Conservation (phyloP, 768 basidiomycete genomes). For the Amanita muscaria region DNA sequence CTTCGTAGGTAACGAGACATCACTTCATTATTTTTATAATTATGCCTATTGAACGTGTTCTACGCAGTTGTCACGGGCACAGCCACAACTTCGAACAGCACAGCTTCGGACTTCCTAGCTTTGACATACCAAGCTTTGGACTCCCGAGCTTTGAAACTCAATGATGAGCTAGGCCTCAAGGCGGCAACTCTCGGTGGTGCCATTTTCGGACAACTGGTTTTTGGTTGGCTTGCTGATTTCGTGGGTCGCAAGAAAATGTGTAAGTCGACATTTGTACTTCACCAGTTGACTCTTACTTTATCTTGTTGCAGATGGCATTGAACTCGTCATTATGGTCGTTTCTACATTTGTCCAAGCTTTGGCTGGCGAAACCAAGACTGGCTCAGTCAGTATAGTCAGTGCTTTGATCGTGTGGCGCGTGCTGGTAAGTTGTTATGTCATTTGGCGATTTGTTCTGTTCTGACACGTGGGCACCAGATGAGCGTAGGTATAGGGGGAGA, state of each 20-base stretch:
- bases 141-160: conserved; percentile 49
- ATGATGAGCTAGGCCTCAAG: conserved; percentile 73
- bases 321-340: conserved; percentile 75
- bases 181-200: conserved; percentile 73
- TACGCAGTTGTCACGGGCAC: no score
- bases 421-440: conserved; percentile 33
- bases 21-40: no score
- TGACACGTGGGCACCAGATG: conserved; percentile 34
- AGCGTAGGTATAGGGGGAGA: conserved; percentile 86
- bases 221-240: conserved; percentile 74
- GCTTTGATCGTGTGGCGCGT: conserved; percentile 80
- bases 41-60: conserved; percentile 17
- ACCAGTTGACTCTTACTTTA: background rate
- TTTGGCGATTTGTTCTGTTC: conserved; percentile 1
- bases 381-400: conserved; percentile 67
- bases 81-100: no score
- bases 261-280: conserved; percentile 29
- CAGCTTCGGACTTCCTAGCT: no score
- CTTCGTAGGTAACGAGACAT: no score
- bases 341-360: conserved; percentile 76
- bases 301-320: conserved; percentile 47
- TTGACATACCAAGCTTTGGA: conserved; percentile 22
- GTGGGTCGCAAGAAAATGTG: conserved; percentile 77
- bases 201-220: conserved; percentile 64
- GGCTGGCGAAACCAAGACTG: conserved; percentile 54